Percentiles rank a stretch among this genome's conserved stretches.
These are phyloP conservation scores for Termitomyces sp. DNA, from an alignment of 1,284 basidiomycete genomes.

Conservation along the genomic window DNA sequence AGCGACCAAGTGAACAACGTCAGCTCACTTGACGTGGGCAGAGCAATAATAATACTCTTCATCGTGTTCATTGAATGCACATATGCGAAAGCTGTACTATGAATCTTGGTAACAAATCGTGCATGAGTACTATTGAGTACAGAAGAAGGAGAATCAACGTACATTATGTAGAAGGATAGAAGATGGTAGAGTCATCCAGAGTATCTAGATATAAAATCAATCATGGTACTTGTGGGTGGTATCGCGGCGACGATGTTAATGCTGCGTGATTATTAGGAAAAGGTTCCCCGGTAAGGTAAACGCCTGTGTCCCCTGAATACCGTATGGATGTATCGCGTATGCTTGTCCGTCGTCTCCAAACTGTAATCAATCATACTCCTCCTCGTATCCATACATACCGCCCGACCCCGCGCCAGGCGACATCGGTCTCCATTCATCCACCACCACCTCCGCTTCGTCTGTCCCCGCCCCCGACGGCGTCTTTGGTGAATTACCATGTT, in stretches of 20 bases:
- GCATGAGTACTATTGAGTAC: background rate
- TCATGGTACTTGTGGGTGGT: background rate
- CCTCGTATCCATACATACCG: conserved; percentile 21
- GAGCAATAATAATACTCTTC: background rate
- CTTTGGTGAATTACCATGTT: background rate
- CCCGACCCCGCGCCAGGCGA: conserved; percentile 23
- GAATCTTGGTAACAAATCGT: background rate
- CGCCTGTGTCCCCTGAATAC: background rate
- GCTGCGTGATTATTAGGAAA: background rate
- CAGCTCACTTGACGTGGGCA: background rate
- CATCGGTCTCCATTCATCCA: conserved; percentile 30
- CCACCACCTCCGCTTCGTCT: conserved; percentile 20
- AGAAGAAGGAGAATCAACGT: background rate
- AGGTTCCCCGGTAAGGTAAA: background rate
- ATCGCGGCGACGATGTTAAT: background rate
- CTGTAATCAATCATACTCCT: conserved; percentile 30
- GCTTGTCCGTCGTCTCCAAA: background rate
- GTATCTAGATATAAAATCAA: background rate
- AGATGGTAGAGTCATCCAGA: background rate
- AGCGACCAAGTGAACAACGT: background rate
- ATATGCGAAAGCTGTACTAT: background rate
- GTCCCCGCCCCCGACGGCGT: background rate
- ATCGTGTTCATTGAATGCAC: background rate
- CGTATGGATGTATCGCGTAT: background rate
- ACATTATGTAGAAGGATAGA: background rate